phyloP scores from a whole-genome alignment of 352 stramenopile genomes.

The Globisporangium perplexum region DNA sequence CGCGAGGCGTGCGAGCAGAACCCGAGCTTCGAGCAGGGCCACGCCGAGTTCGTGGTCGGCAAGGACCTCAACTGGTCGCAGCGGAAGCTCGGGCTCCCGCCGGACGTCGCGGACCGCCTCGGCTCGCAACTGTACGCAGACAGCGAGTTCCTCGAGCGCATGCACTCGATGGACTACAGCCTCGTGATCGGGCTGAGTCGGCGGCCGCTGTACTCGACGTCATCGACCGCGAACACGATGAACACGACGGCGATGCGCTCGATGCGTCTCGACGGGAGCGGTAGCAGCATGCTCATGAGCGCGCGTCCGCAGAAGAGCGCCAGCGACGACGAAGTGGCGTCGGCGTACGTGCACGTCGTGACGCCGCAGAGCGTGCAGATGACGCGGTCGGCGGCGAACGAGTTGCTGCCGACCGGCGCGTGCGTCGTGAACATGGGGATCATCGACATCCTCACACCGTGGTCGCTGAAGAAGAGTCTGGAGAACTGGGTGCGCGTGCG shows the following conservation, averaged over 20 bases:
- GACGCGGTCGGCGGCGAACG: conserved; percentile 14
- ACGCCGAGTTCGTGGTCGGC: conserved; percentile 73
- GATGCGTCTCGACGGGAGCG: conserved; percentile 17
- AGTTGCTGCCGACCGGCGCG: conserved; percentile 53
- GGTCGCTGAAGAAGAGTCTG: conserved; percentile 90
- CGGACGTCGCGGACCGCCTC: conserved; percentile 65
- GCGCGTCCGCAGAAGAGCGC: conserved; percentile 8
- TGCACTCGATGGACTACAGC: conserved; percentile 98
- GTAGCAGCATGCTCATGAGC: background rate
- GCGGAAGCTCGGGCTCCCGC: conserved; percentile 60
- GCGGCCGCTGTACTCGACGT: conserved; percentile 30
- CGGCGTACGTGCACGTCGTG: conserved; percentile 42
- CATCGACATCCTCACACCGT: conserved; percentile 96
- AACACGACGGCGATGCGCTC: conserved; percentile 17
- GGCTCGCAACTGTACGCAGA: conserved; percentile 87
- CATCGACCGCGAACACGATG: conserved; percentile 19
- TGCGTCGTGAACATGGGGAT: conserved; percentile 94
- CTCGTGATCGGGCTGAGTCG: conserved; percentile 91
- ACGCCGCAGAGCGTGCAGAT: conserved; percentile 33
- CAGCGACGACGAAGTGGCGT: conserved; percentile 27
- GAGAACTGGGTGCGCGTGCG: conserved; percentile 86
- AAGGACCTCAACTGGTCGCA: conserved; percentile 88
- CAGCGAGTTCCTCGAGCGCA: conserved; percentile 90
- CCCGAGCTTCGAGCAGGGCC: conserved; percentile 48
- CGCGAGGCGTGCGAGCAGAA: conserved; percentile 72